Conservation (phyloP, 1,284 basidiomycete genomes). For the Porphyrellus sp. region DNA sequence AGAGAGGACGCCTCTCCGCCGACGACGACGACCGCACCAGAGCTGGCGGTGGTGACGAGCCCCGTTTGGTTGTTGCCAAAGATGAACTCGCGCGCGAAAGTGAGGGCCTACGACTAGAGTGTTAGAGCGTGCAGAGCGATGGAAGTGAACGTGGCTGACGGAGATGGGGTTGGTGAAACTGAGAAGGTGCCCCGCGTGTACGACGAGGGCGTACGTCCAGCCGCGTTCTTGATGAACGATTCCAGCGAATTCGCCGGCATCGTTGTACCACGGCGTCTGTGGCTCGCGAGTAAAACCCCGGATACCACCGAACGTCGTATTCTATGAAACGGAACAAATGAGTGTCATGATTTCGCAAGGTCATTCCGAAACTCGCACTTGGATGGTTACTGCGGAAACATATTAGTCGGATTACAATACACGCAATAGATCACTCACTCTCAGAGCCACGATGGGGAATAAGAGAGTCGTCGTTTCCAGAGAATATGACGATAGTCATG, state of each 20-base stretch:
- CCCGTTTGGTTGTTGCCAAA: constrained; percentile 54
- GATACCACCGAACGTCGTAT: constrained; percentile 71
- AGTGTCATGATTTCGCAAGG: not conserved
- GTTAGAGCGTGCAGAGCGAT: constrained; percentile 20
- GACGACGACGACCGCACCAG: constrained; percentile 36
- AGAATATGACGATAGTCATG: constrained; percentile 52
- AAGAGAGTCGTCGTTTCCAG: constrained; percentile 64
- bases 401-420: constrained; percentile 9
- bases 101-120: constrained; percentile 42
- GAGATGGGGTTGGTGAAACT: constrained; percentile 47
- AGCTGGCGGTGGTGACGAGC: constrained; percentile 38
- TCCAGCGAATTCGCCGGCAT: constrained; percentile 56
- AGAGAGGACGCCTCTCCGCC: constrained; percentile 52
- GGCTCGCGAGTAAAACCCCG: constrained; percentile 68
- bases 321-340: constrained; percentile 39
- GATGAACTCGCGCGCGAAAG: constrained; percentile 52
- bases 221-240: constrained; percentile 70
- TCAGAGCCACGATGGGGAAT: constrained; percentile 64
- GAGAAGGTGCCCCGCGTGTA: constrained; percentile 57
- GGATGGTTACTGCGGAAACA: constrained; percentile 51
- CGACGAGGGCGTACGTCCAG: constrained; percentile 61
- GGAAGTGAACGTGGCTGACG: constrained; percentile 20
- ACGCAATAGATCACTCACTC: constrained; percentile 37
- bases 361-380: constrained; percentile 38
- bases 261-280: constrained; percentile 62